A percentile compares a stretch with the other conserved stretches of the same genome.
These are phyloP conservation scores for Rhytidhysteron rufulum DNA, from an alignment of 2,329 filamentous ascomycete species.

Conservation along the genomic window DNA sequence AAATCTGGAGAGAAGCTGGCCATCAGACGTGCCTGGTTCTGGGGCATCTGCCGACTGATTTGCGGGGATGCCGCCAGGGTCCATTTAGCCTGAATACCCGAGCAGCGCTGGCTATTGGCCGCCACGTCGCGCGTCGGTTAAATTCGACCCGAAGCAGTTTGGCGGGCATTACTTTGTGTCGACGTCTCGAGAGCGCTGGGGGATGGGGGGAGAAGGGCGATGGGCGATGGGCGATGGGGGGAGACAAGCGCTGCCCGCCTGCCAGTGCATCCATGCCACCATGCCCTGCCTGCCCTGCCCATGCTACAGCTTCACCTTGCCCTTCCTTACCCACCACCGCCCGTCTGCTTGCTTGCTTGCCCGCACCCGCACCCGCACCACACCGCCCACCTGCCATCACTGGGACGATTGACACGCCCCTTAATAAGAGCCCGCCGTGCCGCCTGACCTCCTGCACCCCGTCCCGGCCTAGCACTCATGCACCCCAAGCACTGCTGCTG, in stretches of 20 bases:
- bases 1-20: not conserved
- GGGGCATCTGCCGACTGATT: not conserved
- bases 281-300: no score
- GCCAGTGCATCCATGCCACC: not conserved
- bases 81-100: not conserved
- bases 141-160: no score
- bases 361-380: no score
- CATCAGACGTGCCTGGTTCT: not conserved
- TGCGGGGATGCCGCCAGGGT: not conserved
- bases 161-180: no score
- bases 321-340: not conserved
- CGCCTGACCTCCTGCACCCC: not conserved
- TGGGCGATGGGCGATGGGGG: no score
- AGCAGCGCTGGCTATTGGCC: not conserved
- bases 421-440: not conserved
- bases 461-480: no score
- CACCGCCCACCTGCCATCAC: not conserved
- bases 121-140: no score
- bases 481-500: no score
- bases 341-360: no score
- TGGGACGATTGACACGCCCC: not conserved
- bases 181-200: no score
- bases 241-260: not conserved
- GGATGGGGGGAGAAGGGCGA: no score
- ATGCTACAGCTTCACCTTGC: not conserved